A percentile compares a stretch with the other conserved stretches of the same genome.
Conservation (phyloP, 495 filamentous ascomycete species). For the Rhypophila decipiens region DNA sequence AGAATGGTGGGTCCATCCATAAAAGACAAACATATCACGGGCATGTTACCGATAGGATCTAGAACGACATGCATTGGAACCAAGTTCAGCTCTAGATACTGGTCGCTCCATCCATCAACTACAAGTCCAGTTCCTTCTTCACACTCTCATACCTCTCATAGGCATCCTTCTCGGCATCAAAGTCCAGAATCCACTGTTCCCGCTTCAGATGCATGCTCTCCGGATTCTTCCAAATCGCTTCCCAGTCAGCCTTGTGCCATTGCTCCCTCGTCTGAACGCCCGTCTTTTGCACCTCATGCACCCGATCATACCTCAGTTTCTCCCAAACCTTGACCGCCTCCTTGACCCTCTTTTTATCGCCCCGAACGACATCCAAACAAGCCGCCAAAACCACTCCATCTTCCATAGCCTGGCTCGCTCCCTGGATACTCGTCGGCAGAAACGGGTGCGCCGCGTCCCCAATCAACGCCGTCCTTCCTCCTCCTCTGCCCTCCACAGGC, state of each 20-base stretch:
- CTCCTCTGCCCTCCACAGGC: too few relatives aligned
- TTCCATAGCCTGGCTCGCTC: slow-evolving; percentile 61
- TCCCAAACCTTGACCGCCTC: slow-evolving; percentile 48
- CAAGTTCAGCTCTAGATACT: too few relatives aligned
- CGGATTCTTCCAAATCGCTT: slow-evolving; percentile 48
- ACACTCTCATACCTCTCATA: slow-evolving; percentile 11
- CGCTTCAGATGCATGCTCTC: slow-evolving; percentile 30
- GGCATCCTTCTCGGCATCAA: slow-evolving; percentile 53
- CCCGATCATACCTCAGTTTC: slow-evolving; percentile 46
- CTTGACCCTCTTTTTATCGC: slow-evolving; percentile 28
- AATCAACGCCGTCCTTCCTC: slow-evolving; percentile 49
- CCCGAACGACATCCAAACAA: slow-evolving; percentile 39
- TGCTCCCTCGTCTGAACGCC: slow-evolving; percentile 47
- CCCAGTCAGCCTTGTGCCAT: slow-evolving; percentile 50
- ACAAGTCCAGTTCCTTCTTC: too few relatives aligned
- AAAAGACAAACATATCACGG: too few relatives aligned
- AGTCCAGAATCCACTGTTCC: slow-evolving; percentile 49
- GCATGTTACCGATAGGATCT: too few relatives aligned
- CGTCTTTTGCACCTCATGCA: slow-evolving; percentile 48
- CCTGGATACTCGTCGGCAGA: slow-evolving; percentile 55
- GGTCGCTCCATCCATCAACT: too few relatives aligned
- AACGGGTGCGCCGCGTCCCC: slow-evolving; percentile 64
- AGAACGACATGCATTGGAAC: too few relatives aligned
- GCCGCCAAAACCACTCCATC: slow-evolving; percentile 55
- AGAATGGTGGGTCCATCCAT: too few relatives aligned